Percentiles rank a stretch among this genome's conserved stretches.
Conservation (phyloP, 495 filamentous ascomycete genomes). For the Podospora appendiculata region DNA sequence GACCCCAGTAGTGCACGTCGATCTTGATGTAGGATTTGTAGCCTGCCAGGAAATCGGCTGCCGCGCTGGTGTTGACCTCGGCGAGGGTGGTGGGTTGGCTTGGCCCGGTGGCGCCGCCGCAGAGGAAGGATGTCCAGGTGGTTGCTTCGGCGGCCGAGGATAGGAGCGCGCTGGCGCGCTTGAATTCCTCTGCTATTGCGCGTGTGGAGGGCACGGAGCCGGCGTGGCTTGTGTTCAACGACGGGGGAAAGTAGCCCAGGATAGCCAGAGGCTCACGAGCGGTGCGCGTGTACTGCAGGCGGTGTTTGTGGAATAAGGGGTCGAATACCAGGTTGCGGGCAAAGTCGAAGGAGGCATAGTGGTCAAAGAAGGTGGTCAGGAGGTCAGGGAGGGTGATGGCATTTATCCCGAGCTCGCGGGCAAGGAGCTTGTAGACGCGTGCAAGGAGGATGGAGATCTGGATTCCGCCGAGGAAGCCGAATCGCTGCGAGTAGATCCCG, state of each 20-base stretch:
- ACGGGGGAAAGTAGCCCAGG: slow-evolving; percentile 44
- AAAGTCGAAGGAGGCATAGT: slow-evolving; percentile 52
- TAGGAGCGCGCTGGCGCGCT: slow-evolving; percentile 23
- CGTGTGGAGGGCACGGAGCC: slow-evolving; percentile 39
- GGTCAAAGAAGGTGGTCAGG: slow-evolving; percentile 45
- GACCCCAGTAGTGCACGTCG: slow-evolving; percentile 49
- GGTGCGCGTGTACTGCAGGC: slow-evolving; percentile 35
- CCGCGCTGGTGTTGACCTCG: background rate
- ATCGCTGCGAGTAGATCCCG: slow-evolving; percentile 49
- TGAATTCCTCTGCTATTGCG: slow-evolving; percentile 42
- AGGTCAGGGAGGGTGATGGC: slow-evolving; percentile 32
- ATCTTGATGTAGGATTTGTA: slow-evolving; percentile 45
- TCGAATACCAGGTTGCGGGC: slow-evolving; percentile 40
- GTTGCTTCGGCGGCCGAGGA: slow-evolving; percentile 6
- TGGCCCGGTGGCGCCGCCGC: background rate
- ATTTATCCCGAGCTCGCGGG: background rate
- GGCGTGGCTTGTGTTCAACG: slow-evolving; percentile 44
- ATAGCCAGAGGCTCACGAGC: slow-evolving; percentile 48
- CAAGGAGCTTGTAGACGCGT: slow-evolving; percentile 42
- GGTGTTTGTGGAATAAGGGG: slow-evolving; percentile 34
- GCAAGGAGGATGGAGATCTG: slow-evolving; percentile 51
- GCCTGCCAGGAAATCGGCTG: slow-evolving; percentile 34
- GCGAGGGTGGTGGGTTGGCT: background rate
- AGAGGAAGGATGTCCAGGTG: slow-evolving; percentile 37
- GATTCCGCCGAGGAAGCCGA: slow-evolving; percentile 50